Evolutionary conservation across 2,329 filamentous ascomycete species (phyloP).

Genomic region (Pestalotiopsis sp.): DNA sequence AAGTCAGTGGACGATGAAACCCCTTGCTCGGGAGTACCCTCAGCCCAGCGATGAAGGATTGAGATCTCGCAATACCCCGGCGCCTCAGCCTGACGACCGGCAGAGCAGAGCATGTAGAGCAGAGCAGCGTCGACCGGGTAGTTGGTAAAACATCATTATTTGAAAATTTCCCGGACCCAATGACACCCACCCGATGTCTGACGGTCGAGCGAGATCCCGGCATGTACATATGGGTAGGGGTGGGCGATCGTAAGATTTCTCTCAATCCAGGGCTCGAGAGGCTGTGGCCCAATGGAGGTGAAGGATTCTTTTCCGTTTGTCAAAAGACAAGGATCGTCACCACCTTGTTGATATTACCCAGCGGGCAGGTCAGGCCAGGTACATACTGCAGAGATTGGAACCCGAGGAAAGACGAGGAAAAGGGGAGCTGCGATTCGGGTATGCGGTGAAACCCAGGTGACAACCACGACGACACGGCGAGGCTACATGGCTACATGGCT

Average conservation of each 20-base stretch:
- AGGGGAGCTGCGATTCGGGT: neutral
- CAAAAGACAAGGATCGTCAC: too few species aligned
- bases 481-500: neutral
- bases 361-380: too few species aligned
- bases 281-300: neutral
- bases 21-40: too few species aligned
- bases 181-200: neutral
- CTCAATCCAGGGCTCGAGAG: neutral
- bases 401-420: neutral
- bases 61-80: too few species aligned
- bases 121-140: too few species aligned
- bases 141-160: neutral
- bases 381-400: neutral
- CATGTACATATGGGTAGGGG: neutral
- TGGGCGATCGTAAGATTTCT: neutral
- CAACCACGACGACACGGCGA: neutral
- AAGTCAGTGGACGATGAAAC: too few species aligned
- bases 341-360: too few species aligned
- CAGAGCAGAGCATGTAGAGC: too few species aligned
- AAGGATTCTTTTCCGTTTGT: neutral
- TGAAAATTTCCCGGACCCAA: neutral
- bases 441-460: neutral
- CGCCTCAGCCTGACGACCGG: too few species aligned
- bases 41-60: too few species aligned
- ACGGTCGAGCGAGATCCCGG: neutral